Evolutionary conservation across 202 grass and related monocot species (phyloP).

Genomic region (Carex arenaria): DNA sequence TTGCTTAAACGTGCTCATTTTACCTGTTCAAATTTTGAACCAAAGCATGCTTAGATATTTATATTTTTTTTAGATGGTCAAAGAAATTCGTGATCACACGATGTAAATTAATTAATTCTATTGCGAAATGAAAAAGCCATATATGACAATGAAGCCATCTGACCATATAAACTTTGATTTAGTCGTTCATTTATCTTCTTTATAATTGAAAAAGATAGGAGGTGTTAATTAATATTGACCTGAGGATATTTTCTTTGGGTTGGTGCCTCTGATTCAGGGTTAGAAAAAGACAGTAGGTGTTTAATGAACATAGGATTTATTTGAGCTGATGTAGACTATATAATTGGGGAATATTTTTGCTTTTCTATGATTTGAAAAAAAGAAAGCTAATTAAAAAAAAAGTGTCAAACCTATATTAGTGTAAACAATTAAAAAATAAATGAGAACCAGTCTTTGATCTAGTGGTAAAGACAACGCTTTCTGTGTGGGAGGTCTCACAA

Average conservation of each 20-base stretch:
- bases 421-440: too few relatives aligned
- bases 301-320: too few relatives aligned
- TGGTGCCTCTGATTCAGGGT: not conserved
- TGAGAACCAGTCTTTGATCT: too few relatives aligned
- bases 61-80: not conserved
- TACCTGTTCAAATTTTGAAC: conserved; percentile 10
- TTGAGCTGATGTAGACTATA: too few relatives aligned
- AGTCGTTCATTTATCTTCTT: not conserved
- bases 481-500: too few relatives aligned
- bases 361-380: too few relatives aligned
- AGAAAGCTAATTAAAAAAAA: too few relatives aligned
- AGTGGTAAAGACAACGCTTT: too few relatives aligned
- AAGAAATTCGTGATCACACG: conserved; percentile 14
- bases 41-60: not conserved
- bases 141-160: not conserved
- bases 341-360: too few relatives aligned
- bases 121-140: not conserved
- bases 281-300: too few relatives aligned
- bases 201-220: not conserved
- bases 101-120: not conserved
- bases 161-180: not conserved
- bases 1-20: conserved; percentile 8
- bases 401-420: too few relatives aligned
- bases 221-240: not conserved
- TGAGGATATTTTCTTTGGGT: not conserved